Percentiles rank a stretch among this genome's conserved stretches.
Conservation (phyloP, 208 protist genomes). For the Leishmania guyanensis region DNA sequence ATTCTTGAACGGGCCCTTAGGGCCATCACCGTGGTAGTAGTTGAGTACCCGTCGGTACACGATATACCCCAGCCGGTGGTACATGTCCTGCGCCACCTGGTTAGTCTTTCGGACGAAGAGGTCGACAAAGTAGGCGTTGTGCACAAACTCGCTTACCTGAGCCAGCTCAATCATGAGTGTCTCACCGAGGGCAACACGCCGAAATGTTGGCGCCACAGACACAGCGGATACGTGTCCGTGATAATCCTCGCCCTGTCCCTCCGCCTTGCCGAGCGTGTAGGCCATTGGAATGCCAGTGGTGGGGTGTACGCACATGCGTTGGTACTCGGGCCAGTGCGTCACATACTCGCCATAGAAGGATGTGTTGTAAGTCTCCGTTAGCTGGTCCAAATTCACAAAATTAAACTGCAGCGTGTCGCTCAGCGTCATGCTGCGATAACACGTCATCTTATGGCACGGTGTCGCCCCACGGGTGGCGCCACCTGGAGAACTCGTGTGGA, state of each 20-base stretch:
- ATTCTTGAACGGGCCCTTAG: constrained; percentile 57
- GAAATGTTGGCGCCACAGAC: constrained; percentile 97
- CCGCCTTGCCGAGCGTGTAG: constrained; percentile 98
- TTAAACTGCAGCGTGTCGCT: constrained; percentile 96
- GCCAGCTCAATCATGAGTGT: constrained; percentile 96
- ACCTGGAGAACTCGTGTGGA: neutral
- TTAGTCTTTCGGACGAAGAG: constrained; percentile 99
- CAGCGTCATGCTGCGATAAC: constrained; percentile 89
- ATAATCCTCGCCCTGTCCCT: constrained; percentile 94
- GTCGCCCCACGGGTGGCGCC: neutral
- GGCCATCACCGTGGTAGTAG: constrained; percentile 83
- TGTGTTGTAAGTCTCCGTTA: constrained; percentile 98
- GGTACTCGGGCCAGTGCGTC: constrained; percentile 97
- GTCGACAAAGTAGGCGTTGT: constrained; percentile 99
- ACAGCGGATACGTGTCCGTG: constrained; percentile 99
- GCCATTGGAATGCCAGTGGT: constrained; percentile 93
- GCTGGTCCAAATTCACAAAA: constrained; percentile 96
- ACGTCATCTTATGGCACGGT: constrained; percentile 81
- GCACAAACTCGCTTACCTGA: constrained; percentile 70
- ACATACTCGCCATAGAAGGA: constrained; percentile 98
- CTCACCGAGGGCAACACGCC: constrained; percentile 94
- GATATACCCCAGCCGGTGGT: constrained; percentile 97
- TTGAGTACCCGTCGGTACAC: constrained; percentile 94
- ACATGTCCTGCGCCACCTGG: constrained; percentile 97
- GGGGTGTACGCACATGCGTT: constrained; percentile 89